These are phyloP conservation scores for Parathielavia appendiculata DNA, from an alignment of 495 filamentous ascomycete species.

Conservation along the genomic window DNA sequence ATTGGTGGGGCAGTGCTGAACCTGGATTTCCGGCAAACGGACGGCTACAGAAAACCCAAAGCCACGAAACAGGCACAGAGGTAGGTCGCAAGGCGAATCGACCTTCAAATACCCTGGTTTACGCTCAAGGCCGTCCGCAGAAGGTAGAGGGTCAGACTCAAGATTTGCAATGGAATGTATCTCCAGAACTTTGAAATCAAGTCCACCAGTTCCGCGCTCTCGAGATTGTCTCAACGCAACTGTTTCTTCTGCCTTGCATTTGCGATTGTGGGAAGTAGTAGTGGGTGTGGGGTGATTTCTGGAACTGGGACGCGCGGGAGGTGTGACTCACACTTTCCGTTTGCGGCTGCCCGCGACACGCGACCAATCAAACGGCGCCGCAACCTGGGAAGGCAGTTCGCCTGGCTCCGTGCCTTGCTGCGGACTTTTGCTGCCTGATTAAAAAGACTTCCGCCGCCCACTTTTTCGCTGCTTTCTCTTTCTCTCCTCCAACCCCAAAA, in stretches of 20 bases:
- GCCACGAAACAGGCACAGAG: neutral
- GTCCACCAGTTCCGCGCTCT: no score
- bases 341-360: slow-evolving; percentile 24
- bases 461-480: slow-evolving; percentile 22
- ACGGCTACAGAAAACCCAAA: slow-evolving; percentile 1
- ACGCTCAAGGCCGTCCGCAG: no score
- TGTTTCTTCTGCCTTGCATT: neutral
- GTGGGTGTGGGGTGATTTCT: slow-evolving; percentile 12
- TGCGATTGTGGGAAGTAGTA: neutral
- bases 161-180: no score
- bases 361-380: slow-evolving; percentile 16
- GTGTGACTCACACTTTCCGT: slow-evolving; percentile 33
- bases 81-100: no score
- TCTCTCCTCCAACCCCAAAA: slow-evolving; percentile 28
- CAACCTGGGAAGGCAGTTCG: slow-evolving; percentile 1
- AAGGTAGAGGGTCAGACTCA: no score
- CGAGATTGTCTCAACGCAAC: neutral
- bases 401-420: slow-evolving; percentile 7
- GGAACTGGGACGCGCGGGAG: neutral
- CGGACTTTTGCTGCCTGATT: slow-evolving; percentile 35
- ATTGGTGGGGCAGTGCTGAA: slow-evolving; percentile 14
- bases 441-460: slow-evolving; percentile 28
- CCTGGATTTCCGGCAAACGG: neutral
- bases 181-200: no score
- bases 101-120: no score